Base-by-base conservation (phyloP, 352 stramenopile genomes). In the Globisporangium uncinulatum region DNA sequence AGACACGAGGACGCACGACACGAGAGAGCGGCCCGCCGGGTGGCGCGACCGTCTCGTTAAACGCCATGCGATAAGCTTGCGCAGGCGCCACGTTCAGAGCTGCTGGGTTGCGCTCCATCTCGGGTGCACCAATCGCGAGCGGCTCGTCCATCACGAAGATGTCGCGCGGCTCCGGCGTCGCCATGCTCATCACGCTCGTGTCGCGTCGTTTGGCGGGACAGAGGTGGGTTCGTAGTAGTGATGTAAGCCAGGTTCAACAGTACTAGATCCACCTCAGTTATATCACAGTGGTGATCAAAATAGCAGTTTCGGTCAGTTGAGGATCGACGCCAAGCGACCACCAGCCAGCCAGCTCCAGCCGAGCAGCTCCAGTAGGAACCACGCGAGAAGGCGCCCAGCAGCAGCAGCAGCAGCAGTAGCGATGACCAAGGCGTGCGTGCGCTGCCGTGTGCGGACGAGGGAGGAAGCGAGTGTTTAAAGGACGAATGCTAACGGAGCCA, bases 1-100 rank as follows among this genome's bases (percentile, higher is more conserved):
- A 36, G 13, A 15, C 21, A 4, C 24, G 15, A 3, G 9, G 10
- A 32, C 63, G 34, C 50, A 83, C 75, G 51, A 68, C 73, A 34
- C 73, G 71, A 36, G 69, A 67, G 8, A 77, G 56, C 49, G 71
- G 67, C 0, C 71, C 71, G 41, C 59, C 62, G 14, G 69, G 73
- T 13, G 73, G 67, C 34, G 73, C 71, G 46, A 86, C 72, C n/a
- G 73, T 82, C 66, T 79, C 76, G 52, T 84, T 83, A 59, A 70
- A 84, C 34, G 67, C 60, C 5, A 73, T 68, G 11, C 71, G 69
- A 32, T 86, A 84, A 13, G 56, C 65, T 24, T 86, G 76, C 24
- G 69, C 62, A 0, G 58, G 52, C 24, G 45, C 10, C 10, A 17
- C 24, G 5, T 3, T 17, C 19, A 6, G 13, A 8, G 21, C n/a